Base-by-base conservation (phyloP, 129 eudicot species). In the Scalesia atractyloides region DNA sequence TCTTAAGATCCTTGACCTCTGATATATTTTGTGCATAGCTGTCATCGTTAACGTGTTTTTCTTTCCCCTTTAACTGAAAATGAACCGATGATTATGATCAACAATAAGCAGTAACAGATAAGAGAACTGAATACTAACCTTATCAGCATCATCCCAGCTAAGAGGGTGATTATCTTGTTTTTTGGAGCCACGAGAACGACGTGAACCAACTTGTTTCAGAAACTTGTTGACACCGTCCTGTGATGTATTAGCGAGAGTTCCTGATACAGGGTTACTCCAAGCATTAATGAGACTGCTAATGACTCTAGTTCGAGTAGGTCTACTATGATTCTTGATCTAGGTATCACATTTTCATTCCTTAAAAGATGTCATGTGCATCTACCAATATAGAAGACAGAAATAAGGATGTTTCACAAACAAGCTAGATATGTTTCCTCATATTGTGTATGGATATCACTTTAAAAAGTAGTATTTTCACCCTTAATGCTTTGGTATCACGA, bases 191-290 rank as follows among this genome's bases (percentile, higher is more conserved):
- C 76, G 82, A 24, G 77, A 52, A 58, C 86, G 67, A 24, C 76
- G 79, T 20, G 77, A 53, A 63, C 80, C 79, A 47, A 64, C 84
- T 69, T 81, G 77, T 36, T 81, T 87, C 73, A 85, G 69, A 47
- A 83, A 81, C 70, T 83, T 85, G 70, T 78, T 84, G 60, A 83
- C 92, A 43, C 82, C 84, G 66, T 79, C 80, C 20, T 73, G 68
- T 22, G 97, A 82, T 57, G 84, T 73, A 50, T 73, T 77, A n/a
- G 80, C 60, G 34, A 85, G 97, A 66, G 86, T 77, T 60, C 81
- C 97, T 91, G 89, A 64, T 47, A 70, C 58, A 48, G 19, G 20
- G 72, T 24, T 33, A 52, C 15, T 49, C 66, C 12, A 51, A 41
- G 44, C 46, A 37, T 41, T 56, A 57, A 44, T 15, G 68, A 13